Conservation (phyloP, 1,139 yeast species). For the Nakaseomyces bracarensis region DNA sequence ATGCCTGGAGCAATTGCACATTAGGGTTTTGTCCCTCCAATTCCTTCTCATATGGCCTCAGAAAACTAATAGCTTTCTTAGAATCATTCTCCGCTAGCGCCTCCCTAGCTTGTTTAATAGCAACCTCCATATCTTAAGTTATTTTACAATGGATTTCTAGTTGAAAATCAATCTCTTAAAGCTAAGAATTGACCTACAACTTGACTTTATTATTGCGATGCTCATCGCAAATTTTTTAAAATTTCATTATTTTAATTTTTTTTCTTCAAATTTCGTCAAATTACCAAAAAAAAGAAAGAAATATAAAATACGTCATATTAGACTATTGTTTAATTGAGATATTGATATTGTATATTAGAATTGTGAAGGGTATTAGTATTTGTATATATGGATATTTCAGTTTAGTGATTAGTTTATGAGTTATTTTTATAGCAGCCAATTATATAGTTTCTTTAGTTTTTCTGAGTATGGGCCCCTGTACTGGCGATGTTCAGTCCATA, state of each 20-base stretch:
- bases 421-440: conserved; percentile 17
- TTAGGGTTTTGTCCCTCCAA: conserved; percentile 29
- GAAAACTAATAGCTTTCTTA: conserved; percentile 36
- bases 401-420: neutral
- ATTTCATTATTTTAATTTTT: neutral
- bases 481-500: conserved; percentile 33
- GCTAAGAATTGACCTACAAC: too few relatives aligned
- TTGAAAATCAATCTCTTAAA: too few relatives aligned
- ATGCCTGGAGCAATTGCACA: conserved; percentile 35
- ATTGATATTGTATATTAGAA: too few relatives aligned
- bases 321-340: too few relatives aligned
- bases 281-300: neutral
- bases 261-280: neutral
- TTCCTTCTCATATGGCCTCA: conserved; percentile 32
- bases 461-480: conserved; percentile 31
- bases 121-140: conserved; percentile 9
- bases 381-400: neutral
- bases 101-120: conserved; percentile 31
- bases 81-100: conserved; percentile 34
- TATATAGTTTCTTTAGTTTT: conserved; percentile 20
- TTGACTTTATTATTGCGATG: too few relatives aligned
- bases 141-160: too few relatives aligned
- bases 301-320: neutral
- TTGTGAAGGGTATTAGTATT: too few relatives aligned
- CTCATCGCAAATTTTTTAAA: conserved; percentile 5